Percentiles rank a stretch among this genome's conserved stretches.
These are phyloP conservation scores for Fraxinus sp. DNA, from an alignment of 305 asterid species.

Conservation along the genomic window DNA sequence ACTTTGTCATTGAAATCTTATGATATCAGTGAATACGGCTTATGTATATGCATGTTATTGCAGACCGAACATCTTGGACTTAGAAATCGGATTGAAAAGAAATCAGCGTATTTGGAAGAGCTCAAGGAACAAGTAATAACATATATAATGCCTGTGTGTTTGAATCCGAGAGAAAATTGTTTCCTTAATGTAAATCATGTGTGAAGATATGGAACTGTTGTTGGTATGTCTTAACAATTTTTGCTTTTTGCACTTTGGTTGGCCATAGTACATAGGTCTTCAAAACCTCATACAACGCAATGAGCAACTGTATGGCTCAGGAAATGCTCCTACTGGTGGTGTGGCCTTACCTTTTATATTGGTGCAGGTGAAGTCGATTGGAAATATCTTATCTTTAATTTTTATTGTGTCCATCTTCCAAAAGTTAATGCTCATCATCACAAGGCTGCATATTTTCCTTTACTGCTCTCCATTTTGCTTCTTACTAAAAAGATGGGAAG, in stretches of 20 bases:
- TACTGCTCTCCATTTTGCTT: background rate
- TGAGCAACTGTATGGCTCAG: conserved; percentile 43
- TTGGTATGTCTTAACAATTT: conserved; percentile 11
- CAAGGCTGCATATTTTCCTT: background rate
- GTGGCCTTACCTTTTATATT: conserved; percentile 66
- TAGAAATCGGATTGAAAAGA: conserved; percentile 44
- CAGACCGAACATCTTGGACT: conserved; percentile 46
- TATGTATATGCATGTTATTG: conserved; percentile 12
- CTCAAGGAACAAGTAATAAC: conserved; percentile 57
- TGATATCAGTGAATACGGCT: conserved; percentile 6
- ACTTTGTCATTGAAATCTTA: background rate
- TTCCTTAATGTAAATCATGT: conserved; percentile 10
- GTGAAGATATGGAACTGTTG: conserved; percentile 1
- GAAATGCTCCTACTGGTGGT: conserved; percentile 58
- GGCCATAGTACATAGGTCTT: conserved; percentile 51
- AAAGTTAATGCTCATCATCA: background rate
- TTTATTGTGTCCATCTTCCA: background rate
- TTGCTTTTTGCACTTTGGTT: conserved; percentile 8
- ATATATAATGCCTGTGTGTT: conserved; percentile 1
- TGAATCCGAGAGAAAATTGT: conserved; percentile 13
- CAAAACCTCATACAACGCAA: conserved; percentile 55
- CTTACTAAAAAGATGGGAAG: background rate
- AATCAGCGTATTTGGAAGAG: conserved; percentile 55
- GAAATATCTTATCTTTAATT: background rate
- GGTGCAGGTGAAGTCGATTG: conserved; percentile 50